Evolutionary conservation across 2,329 filamentous ascomycete genomes (phyloP).

Genomic region (Clarireedia paspali): DNA sequence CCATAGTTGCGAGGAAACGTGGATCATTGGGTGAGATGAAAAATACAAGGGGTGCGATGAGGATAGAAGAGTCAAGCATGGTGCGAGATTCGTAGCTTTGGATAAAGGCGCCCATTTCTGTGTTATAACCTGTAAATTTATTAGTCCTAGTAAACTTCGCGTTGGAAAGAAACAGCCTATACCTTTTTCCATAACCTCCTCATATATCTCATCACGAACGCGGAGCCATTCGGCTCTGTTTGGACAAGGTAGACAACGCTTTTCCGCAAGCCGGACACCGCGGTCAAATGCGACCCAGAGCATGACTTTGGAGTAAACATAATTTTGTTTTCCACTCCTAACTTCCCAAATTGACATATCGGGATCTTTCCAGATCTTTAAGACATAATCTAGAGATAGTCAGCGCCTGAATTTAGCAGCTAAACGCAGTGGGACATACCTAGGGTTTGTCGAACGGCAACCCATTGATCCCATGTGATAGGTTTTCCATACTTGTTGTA

Average conservation of each 20-base stretch:
- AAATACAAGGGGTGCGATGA: slow-evolving; percentile 72
- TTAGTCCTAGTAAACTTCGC: background rate
- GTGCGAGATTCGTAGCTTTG: slow-evolving; percentile 69
- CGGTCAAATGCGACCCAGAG: slow-evolving; percentile 77
- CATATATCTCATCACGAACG: slow-evolving; percentile 60
- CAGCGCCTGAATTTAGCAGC: slow-evolving; percentile 8
- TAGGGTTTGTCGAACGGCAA: slow-evolving; percentile 58
- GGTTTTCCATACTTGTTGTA: slow-evolving; percentile 77
- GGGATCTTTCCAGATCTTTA: slow-evolving; percentile 57
- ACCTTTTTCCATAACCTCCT: slow-evolving; percentile 69
- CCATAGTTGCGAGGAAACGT: slow-evolving; percentile 63
- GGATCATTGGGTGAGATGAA: slow-evolving; percentile 74
- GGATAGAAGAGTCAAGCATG: slow-evolving; percentile 64
- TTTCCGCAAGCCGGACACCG: slow-evolving; percentile 65
- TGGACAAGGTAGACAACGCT: slow-evolving; percentile 67
- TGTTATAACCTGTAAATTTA: slow-evolving; percentile 52
- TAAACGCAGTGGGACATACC: slow-evolving; percentile 30
- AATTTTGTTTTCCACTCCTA: slow-evolving; percentile 66
- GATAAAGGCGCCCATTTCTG: slow-evolving; percentile 59
- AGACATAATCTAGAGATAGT: slow-evolving; percentile 50
- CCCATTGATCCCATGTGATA: slow-evolving; percentile 69
- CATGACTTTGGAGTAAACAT: slow-evolving; percentile 77
- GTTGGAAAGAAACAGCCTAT: background rate
- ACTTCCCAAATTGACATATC: slow-evolving; percentile 86
- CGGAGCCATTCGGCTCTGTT: slow-evolving; percentile 59